Conservation (phyloP, 2,329 filamentous ascomycete species). For the Phialophora verrucosa region DNA sequence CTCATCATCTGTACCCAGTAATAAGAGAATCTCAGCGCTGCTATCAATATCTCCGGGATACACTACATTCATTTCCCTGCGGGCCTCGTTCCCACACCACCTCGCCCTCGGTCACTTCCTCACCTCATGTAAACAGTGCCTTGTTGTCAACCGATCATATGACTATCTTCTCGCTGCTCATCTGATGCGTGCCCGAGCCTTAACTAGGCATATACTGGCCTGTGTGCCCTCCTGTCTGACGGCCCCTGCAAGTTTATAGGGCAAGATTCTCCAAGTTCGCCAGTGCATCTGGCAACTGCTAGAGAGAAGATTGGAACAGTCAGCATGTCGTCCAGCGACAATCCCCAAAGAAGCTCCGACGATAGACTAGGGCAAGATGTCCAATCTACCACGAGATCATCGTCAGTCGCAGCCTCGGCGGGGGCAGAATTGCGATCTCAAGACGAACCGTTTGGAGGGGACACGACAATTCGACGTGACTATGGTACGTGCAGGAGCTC, state of each 20-base stretch:
- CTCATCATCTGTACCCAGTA: background rate
- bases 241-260: background rate
- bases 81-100: slow-evolving; percentile 4
- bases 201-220: slow-evolving; percentile 18
- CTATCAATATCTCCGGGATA: slow-evolving; percentile 13
- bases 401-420: slow-evolving; percentile 5
- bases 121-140: slow-evolving; percentile 12
- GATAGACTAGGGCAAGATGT: slow-evolving; percentile 21
- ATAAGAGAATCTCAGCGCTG: slow-evolving; percentile 5
- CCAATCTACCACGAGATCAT: slow-evolving; percentile 14
- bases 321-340: slow-evolving; percentile 30
- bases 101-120: slow-evolving; percentile 1
- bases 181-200: slow-evolving; percentile 26
- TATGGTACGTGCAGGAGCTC: slow-evolving; percentile 25
- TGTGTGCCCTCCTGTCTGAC: slow-evolving; percentile 7
- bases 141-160: slow-evolving; percentile 22
- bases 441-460: slow-evolving; percentile 11
- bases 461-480: slow-evolving; percentile 29
- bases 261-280: background rate
- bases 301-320: background rate
- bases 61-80: slow-evolving; percentile 1
- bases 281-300: background rate
- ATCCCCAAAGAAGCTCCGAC: slow-evolving; percentile 20
- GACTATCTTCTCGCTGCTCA: slow-evolving; percentile 16
- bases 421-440: slow-evolving; percentile 9